Base-by-base conservation (phyloP, 768 basidiomycete species). In the Tulasnella sp. region DNA sequence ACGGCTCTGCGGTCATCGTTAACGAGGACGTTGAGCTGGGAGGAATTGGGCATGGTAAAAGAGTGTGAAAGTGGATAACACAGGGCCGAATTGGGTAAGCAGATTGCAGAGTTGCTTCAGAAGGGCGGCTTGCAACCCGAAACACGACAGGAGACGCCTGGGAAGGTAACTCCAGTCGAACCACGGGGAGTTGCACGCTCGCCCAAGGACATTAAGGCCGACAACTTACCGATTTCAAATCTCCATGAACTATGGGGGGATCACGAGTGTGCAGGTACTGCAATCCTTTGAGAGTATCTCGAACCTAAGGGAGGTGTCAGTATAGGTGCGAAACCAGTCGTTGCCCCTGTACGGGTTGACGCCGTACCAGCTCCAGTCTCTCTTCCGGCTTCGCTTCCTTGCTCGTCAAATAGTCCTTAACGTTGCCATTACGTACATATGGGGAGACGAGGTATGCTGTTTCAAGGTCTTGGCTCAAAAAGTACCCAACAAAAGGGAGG, bases 401-500 rank as follows among this genome's bases (percentile, higher is more conserved):
- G 24, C 41, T 42, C 40, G 74, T 18, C 40, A 75, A n/a, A 75
- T 75, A 75, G 6, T 75, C 74, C 14, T 75, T 75, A 2, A 75
- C 74, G 28, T 42, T 75, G 5, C 74, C 74, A 16, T 75, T 42
- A 41, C 46, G 74, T 31, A 75, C 24, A 40, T n/a, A 75, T 18
- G 40, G 40, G 2, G 74, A 75, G 31, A 75, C 74, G 74, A 75
- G 74, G n/a, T 48, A 75, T 37, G 74, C 41, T 20, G 40, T 48
- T 28, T 75, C 74, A 20, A 42, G 46, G 22, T 48, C 41, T 22
- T 44, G 41, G 40, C 46, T 75, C 18, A 75, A 42, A 75, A 42
- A 48, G 74, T 42, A 75, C 74, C 74, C 74, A n/a, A 75, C 22
- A 22, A 75, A 48, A 11, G 74, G 74, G 74, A 75, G 74, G 41